A percentile compares a stretch with the other conserved stretches of the same genome.
Conservation (phyloP, 441 rosid species). For the Adansonia grandidieri region DNA sequence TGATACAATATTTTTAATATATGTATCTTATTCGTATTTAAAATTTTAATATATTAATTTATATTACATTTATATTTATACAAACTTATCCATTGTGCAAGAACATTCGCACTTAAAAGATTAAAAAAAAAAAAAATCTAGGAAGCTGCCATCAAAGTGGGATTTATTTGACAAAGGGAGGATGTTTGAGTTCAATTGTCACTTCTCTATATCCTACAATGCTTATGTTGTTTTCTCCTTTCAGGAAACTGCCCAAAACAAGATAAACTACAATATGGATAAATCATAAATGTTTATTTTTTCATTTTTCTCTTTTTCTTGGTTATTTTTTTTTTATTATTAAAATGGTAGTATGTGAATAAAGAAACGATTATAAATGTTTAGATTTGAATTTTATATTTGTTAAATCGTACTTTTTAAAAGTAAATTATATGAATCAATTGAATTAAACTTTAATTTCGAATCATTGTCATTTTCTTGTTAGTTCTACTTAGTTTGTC, state of each 20-base stretch:
- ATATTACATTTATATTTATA: too few species aligned
- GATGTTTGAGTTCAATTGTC: slow-evolving; percentile 8
- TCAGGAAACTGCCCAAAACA: background rate
- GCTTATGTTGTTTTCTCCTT: background rate
- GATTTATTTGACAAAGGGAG: background rate
- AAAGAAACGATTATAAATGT: too few species aligned
- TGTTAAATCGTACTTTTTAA: too few species aligned
- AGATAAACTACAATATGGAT: background rate
- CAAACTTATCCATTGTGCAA: background rate
- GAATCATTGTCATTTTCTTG: too few species aligned
- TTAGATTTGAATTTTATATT: too few species aligned
- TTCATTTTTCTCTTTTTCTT: background rate
- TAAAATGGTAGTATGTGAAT: too few species aligned
- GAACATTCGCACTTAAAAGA: background rate
- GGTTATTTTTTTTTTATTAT: background rate
- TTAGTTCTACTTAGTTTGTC: too few species aligned
- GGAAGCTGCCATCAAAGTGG: background rate
- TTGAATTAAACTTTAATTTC: too few species aligned
- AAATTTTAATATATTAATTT: too few species aligned
- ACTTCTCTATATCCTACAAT: background rate
- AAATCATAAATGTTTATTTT: background rate
- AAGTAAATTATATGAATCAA: too few species aligned
- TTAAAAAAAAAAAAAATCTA: background rate
- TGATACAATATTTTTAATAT: too few species aligned
- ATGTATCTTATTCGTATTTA: too few species aligned